These are phyloP conservation scores for Suhomyces ambrosiae DNA, from an alignment of 1,139 yeast species.

Conservation along the genomic window DNA sequence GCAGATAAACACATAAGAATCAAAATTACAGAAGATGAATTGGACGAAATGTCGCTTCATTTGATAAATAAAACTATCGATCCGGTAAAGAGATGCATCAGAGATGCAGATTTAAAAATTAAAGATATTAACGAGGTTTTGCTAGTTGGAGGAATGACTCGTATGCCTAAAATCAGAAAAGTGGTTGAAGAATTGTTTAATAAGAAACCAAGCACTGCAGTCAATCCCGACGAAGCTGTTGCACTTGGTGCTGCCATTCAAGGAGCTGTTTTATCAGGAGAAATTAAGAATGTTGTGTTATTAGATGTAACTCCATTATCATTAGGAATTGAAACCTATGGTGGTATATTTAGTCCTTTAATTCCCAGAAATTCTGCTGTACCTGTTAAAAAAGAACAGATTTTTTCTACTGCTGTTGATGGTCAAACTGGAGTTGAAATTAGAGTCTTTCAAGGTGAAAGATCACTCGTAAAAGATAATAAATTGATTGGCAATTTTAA, in stretches of 20 bases:
- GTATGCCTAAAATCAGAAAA: constrained; percentile 74
- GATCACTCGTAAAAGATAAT: constrained; percentile 72
- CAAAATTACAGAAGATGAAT: constrained; percentile 58
- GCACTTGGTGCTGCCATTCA: constrained; percentile 86
- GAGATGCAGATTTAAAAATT: constrained; percentile 66
- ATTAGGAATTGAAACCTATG: constrained; percentile 79
- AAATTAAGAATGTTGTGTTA: constrained; percentile 66
- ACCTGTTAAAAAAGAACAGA: constrained; percentile 70
- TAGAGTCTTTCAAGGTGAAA: constrained; percentile 77
- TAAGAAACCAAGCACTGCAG: constrained; percentile 61
- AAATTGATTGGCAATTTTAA: constrained; percentile 73
- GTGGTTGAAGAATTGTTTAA: constrained; percentile 59
- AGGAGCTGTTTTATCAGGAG: constrained; percentile 76
- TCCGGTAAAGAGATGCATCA: constrained; percentile 67
- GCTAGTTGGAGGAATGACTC: constrained; percentile 82
- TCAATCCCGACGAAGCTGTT: constrained; percentile 84
- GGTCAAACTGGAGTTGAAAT: constrained; percentile 81
- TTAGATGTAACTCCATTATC: constrained; percentile 80
- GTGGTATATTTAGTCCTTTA: constrained; percentile 77
- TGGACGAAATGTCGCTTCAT: constrained; percentile 63
- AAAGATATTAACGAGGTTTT: constrained; percentile 71
- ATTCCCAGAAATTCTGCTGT: constrained; percentile 76
- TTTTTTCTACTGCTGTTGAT: constrained; percentile 83
- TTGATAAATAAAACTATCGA: constrained; percentile 63
- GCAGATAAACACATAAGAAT: constrained; percentile 53